Base-by-base conservation (phyloP, 768 basidiomycete genomes). In the Tylopilus vinaceipallidus region DNA sequence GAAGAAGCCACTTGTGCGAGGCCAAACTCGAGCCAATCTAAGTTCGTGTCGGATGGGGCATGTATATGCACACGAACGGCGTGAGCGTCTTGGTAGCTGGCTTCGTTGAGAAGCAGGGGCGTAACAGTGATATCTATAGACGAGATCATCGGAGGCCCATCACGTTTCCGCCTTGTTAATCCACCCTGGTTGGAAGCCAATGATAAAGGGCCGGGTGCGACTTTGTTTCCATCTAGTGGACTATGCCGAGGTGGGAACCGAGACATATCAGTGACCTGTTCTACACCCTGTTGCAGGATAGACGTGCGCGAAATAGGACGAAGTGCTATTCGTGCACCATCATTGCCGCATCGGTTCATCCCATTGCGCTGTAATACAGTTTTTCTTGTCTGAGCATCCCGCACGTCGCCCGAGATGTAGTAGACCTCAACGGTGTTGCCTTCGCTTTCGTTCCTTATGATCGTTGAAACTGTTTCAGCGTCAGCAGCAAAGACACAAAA, bases 11-110 rank as follows among this genome's bases (percentile, higher is more conserved):
- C 67, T 45, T 77, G 71, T 2, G 81, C 82, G 42, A 91, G 71
- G 23, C 86, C 87, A 58, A 91, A 89, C 63, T 89, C 87, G 17
- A 91, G 71, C 82, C 81, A 86, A 43, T 84, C 85, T n/a, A 80
- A 77, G 47, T 80, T 80, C n/a, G 72, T 60, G 29, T 82, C 75
- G 13, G 73, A 66, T 17, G 84, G 85, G 9, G 80, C 78, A 36
- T 79, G 78, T 22, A 88, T 64, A 45, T 55, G 66, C 17, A 86
- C 56, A 22, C 78, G 75, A 40, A 88, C 85, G 17, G 79, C 83
- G 55, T 89, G 86, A 30, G 74, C 73, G 32, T 71, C 65, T 11
- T 77, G 73, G 19, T 71, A 58, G 5, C 52, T 45, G 19, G 37
- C 45, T 26, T 46, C 49, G 35, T 55, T 41, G 23, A 57, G 50